Conservation (phyloP, 352 stramenopile genomes). For the Pythium dissotocum region DNA sequence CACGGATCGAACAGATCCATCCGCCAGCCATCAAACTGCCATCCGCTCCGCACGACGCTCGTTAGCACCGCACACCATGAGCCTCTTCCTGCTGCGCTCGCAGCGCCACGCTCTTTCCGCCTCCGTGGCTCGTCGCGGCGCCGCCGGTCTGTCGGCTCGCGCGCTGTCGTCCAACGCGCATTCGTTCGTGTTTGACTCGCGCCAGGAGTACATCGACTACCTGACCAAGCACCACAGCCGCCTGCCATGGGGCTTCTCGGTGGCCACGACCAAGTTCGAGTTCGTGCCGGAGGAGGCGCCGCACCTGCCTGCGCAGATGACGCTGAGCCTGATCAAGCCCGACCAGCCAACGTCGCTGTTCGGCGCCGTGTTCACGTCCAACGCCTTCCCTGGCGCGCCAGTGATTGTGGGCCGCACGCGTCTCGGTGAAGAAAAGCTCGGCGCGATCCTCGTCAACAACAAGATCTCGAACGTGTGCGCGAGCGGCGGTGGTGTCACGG, state of each 20-base stretch:
- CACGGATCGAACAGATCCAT: slow-evolving; percentile 5
- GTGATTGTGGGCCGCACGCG: slow-evolving; percentile 91
- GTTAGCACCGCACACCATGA: not conserved
- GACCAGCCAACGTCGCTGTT: slow-evolving; percentile 84
- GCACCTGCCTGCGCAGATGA: slow-evolving; percentile 83
- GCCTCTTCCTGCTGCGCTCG: slow-evolving; percentile 22
- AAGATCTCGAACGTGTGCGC: slow-evolving; percentile 99
- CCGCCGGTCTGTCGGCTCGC: slow-evolving; percentile 24
- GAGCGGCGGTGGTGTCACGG: slow-evolving; percentile 89
- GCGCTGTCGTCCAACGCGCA: slow-evolving; percentile 47
- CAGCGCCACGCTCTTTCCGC: slow-evolving; percentile 14
- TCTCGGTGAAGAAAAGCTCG: slow-evolving; percentile 87
- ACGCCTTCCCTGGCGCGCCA: slow-evolving; percentile 89
- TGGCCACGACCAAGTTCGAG: slow-evolving; percentile 80
- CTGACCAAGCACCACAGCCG: slow-evolving; percentile 72
- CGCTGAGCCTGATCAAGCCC: slow-evolving; percentile 85
- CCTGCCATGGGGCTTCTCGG: slow-evolving; percentile 84
- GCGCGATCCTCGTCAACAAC: slow-evolving; percentile 98
- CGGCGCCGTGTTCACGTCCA: slow-evolving; percentile 91
- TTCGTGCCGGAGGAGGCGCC: slow-evolving; percentile 85
- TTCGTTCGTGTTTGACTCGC: slow-evolving; percentile 80
- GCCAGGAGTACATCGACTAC: slow-evolving; percentile 83
- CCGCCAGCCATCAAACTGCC: not conserved
- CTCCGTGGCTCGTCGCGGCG: not conserved
- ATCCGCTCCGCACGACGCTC: not conserved